Evolutionary conservation across 768 basidiomycete genomes (phyloP).

Genomic region (Amanita subjunquillea): DNA sequence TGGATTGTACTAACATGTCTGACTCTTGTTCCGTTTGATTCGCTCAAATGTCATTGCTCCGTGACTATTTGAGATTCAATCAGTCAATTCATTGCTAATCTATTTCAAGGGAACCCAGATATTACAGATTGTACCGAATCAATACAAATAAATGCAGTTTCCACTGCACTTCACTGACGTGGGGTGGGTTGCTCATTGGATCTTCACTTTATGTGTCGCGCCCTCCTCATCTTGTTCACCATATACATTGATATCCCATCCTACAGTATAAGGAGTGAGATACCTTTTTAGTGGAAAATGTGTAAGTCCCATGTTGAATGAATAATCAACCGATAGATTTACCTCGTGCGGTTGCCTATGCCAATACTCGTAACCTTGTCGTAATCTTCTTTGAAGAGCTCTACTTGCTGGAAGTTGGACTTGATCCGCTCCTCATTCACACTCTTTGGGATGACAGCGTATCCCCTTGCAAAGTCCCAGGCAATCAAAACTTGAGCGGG

Average conservation of each 20-base stretch:
- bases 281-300: slow-evolving; percentile 37
- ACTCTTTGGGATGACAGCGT: slow-evolving; percentile 79
- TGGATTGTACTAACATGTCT: not conserved
- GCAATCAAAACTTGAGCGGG: slow-evolving; percentile 78
- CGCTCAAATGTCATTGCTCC: not conserved
- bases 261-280: slow-evolving; percentile 45
- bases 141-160: too few relatives aligned
- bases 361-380: slow-evolving; percentile 46
- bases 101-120: too few relatives aligned
- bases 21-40: not conserved
- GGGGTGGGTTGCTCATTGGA: slow-evolving; percentile 6
- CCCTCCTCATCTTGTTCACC: slow-evolving; percentile 47
- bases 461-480: slow-evolving; percentile 69
- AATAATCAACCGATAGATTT: not conserved
- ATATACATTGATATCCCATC: slow-evolving; percentile 72
- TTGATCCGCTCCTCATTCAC: slow-evolving; percentile 61
- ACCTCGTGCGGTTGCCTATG: slow-evolving; percentile 33
- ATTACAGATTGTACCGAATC: too few relatives aligned
- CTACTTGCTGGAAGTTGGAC: slow-evolving; percentile 72
- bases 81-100: too few relatives aligned
- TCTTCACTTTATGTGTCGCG: slow-evolving; percentile 24
- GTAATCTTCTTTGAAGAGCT: slow-evolving; percentile 57
- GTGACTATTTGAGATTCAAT: too few relatives aligned
- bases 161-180: too few relatives aligned
- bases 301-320: not conserved